Conservation (phyloP, 768 basidiomycete species). For the Exidia glandulosa region DNA sequence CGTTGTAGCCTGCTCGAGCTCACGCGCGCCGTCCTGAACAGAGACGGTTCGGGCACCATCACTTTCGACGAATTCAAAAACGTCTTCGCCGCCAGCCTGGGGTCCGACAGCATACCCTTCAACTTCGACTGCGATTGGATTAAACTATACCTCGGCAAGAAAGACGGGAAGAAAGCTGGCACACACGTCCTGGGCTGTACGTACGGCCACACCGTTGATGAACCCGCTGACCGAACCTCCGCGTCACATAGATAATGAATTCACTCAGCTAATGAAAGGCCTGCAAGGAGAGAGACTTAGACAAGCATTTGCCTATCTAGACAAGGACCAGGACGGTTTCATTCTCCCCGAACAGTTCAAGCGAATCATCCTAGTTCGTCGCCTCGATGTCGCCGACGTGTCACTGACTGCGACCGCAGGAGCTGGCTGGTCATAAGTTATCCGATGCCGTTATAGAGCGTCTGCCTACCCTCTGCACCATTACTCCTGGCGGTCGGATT, state of each 20-base stretch:
- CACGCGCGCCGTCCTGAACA: constrained; percentile 21
- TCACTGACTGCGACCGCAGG: constrained; percentile 32
- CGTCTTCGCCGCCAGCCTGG: constrained; percentile 68
- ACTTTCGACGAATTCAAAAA: constrained; percentile 91
- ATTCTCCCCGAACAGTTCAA: constrained; percentile 92
- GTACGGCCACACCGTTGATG: constrained; percentile 17
- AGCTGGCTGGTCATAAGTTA: constrained; percentile 94
- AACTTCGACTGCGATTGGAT: constrained; percentile 97
- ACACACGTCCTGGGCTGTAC: constrained; percentile 84
- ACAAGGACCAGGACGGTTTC: constrained; percentile 84
- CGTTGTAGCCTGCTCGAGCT: not conserved
- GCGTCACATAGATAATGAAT: constrained; percentile 90
- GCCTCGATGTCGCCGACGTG: not conserved
- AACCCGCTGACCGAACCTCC: constrained; percentile 7
- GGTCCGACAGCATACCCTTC: constrained; percentile 77
- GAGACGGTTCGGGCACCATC: constrained; percentile 86
- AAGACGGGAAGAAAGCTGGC: too few relatives aligned
- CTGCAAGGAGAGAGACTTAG: constrained; percentile 94
- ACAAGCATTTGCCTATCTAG: constrained; percentile 89
- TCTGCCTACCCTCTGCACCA: constrained; percentile 81
- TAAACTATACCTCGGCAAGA: constrained; percentile 89
- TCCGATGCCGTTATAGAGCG: constrained; percentile 88
- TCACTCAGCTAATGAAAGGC: constrained; percentile 98
- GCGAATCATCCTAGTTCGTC: constrained; percentile 76
- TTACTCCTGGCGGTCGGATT: constrained; percentile 83